phyloP scores from a whole-genome alignment of 2,329 filamentous ascomycete genomes.

The Aspergillus tubingensis region DNA sequence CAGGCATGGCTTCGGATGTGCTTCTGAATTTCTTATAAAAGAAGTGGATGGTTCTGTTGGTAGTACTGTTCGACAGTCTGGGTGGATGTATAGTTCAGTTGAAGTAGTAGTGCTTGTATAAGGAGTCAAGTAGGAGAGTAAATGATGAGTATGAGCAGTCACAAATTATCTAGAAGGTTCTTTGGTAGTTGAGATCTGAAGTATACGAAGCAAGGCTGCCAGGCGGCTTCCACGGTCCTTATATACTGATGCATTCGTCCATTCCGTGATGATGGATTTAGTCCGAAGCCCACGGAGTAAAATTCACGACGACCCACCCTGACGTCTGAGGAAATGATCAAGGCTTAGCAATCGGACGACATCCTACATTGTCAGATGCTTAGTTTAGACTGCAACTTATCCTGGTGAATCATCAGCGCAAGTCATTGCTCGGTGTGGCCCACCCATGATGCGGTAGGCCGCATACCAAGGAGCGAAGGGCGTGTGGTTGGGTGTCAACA shows the following conservation, averaged over 20 bases:
- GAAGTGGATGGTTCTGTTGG: neutral
- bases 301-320: neutral
- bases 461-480: slow-evolving; percentile 5
- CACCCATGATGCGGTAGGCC: neutral
- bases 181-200: neutral
- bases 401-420: neutral
- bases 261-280: neutral
- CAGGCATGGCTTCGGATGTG: neutral
- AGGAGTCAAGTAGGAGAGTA: neutral
- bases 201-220: neutral
- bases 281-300: slow-evolving; percentile 1
- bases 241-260: neutral
- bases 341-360: neutral
- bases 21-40: neutral
- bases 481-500: neutral
- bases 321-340: neutral
- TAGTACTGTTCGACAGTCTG: too few relatives aligned
- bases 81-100: neutral
- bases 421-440: neutral
- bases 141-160: too few relatives aligned
- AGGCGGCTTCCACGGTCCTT: neutral
- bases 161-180: too few relatives aligned
- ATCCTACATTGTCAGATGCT: neutral
- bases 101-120: neutral
- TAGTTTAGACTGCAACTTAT: neutral